These are phyloP conservation scores for Neopestalotiopsis sp. DNA, from an alignment of 2,329 filamentous ascomycete species.

Conservation along the genomic window DNA sequence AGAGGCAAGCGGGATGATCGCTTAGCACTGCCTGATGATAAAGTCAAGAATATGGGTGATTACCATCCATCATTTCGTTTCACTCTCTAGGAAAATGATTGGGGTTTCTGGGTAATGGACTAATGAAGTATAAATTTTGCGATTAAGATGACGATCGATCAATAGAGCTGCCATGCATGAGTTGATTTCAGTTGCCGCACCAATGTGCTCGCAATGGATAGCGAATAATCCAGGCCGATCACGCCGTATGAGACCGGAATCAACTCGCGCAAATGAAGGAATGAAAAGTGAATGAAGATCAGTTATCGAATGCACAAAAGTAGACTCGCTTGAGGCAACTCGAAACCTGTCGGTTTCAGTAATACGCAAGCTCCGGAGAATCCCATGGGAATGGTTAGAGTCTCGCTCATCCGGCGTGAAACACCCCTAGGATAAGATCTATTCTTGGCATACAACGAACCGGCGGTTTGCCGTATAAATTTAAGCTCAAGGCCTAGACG, in stretches of 20 bases:
- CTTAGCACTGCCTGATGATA: constrained; percentile 38
- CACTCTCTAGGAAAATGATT: constrained; percentile 22
- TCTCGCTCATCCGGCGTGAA: not conserved
- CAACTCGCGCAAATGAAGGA: not conserved
- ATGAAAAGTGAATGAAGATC: not conserved
- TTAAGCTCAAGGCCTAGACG: constrained; percentile 7
- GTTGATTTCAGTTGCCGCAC: not conserved
- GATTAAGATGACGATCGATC: not conserved
- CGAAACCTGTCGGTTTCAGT: not conserved
- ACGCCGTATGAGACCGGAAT: not conserved
- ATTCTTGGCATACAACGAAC: constrained; percentile 4
- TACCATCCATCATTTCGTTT: constrained; percentile 56
- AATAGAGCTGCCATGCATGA: not conserved
- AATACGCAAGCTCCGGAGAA: not conserved
- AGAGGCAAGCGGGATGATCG: constrained; percentile 50
- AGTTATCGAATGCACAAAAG: not conserved
- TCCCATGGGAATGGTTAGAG: not conserved
- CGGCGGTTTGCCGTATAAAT: not conserved
- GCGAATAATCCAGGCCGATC: not conserved
- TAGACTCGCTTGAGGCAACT: not conserved
- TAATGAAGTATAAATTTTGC: not conserved
- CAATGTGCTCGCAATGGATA: not conserved
- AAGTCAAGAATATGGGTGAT: constrained; percentile 55
- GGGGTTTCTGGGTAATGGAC: not conserved
- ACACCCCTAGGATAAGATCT: not conserved